Percentiles rank a stretch among this genome's conserved stretches.
These are phyloP conservation scores for Gracilaria domingensis DNA, from an alignment of 23 red algal genomes.

Conservation along the genomic window DNA sequence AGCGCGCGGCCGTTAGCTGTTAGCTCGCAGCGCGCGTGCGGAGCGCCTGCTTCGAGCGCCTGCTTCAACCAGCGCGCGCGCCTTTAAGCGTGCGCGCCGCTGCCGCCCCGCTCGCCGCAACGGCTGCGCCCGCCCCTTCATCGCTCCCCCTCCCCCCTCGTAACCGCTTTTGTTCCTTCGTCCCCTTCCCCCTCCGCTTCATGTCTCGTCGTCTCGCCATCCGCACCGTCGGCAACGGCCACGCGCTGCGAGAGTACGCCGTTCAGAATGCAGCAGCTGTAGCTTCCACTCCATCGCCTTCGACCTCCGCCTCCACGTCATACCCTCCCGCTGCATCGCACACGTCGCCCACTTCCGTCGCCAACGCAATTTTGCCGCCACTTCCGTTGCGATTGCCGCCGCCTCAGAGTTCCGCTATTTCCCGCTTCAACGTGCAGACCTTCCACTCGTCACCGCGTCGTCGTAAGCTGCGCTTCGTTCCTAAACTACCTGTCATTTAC, in stretches of 20 bases:
- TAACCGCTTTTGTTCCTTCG: too few relatives aligned
- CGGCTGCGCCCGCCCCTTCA: background rate
- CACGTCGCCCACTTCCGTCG: background rate
- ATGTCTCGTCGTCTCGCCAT: conserved; percentile 27
- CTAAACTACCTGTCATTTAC: conserved; percentile 54
- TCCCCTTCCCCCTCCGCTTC: too few relatives aligned
- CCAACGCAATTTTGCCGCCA: background rate
- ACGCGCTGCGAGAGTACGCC: conserved; percentile 20
- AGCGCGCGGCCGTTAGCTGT: too few relatives aligned
- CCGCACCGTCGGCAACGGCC: conserved; percentile 53
- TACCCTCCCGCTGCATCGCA: background rate
- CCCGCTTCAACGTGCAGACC: conserved; percentile 29
- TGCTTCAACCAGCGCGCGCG: too few relatives aligned
- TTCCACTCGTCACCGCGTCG: background rate
- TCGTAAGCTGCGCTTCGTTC: conserved; percentile 16
- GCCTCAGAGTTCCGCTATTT: conserved; percentile 1
- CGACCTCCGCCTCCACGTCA: background rate
- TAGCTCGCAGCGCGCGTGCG: too few relatives aligned
- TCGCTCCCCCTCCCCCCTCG: conserved; percentile 7
- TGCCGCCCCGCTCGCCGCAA: too few relatives aligned
- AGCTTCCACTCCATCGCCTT: background rate
- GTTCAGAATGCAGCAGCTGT: background rate
- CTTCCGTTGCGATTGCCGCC: conserved; percentile 26
- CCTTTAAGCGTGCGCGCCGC: background rate
- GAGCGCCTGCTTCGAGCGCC: too few relatives aligned